These are phyloP conservation scores for Strobilomyces confusus DNA, from an alignment of 768 basidiomycete species.

Conservation along the genomic window DNA sequence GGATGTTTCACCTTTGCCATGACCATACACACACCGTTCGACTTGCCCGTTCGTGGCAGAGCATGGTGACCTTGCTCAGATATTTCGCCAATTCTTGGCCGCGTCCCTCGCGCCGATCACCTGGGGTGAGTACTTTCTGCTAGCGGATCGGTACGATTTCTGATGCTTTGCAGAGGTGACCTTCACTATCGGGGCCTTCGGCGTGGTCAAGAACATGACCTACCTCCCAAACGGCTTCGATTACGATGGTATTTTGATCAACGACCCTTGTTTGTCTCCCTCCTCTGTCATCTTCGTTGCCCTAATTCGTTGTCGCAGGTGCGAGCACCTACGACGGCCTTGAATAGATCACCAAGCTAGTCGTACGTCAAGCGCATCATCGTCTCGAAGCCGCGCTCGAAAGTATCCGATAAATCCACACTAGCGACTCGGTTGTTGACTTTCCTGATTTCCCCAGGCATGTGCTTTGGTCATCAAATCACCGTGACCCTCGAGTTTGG, in stretches of 20 bases:
- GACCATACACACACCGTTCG: too few relatives aligned
- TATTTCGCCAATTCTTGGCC: slow-evolving; percentile 48
- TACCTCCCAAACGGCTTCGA: slow-evolving; percentile 53
- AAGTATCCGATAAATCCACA: slow-evolving; percentile 56
- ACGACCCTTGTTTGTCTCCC: slow-evolving; percentile 69
- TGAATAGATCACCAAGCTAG: slow-evolving; percentile 38
- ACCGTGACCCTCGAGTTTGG: slow-evolving; percentile 66
- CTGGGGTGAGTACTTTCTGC: slow-evolving; percentile 7
- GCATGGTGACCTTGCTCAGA: slow-evolving; percentile 51
- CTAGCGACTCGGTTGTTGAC: too few relatives aligned
- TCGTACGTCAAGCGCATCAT: slow-evolving; percentile 50
- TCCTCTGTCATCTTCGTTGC: too few relatives aligned
- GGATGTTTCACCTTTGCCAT: too few relatives aligned
- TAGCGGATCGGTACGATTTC: neutral
- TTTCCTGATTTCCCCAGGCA: slow-evolving; percentile 41
- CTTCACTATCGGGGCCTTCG: slow-evolving; percentile 61
- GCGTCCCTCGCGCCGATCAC: slow-evolving; percentile 24
- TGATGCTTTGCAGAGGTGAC: slow-evolving; percentile 12
- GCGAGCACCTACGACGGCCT: neutral
- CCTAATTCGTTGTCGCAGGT: neutral
- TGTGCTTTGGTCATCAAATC: slow-evolving; percentile 92
- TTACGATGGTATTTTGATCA: slow-evolving; percentile 75
- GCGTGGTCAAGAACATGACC: slow-evolving; percentile 58
- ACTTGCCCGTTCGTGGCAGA: slow-evolving; percentile 12
- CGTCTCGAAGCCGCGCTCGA: slow-evolving; percentile 50